Conservation (phyloP, 768 basidiomycete species). For the Suillus placidus region DNA sequence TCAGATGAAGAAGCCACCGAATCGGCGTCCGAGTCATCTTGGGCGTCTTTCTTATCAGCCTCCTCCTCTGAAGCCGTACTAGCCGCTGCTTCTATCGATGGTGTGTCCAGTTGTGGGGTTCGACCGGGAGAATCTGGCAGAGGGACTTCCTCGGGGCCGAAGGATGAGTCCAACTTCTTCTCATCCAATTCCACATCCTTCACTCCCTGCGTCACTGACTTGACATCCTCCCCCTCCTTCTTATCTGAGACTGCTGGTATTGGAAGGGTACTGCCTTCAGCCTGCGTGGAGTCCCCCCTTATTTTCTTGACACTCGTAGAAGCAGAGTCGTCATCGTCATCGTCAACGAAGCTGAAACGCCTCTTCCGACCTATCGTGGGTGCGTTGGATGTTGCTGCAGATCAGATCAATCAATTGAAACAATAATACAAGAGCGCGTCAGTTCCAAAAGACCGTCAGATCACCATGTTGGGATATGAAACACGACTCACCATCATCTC, state of each 20-base stretch:
- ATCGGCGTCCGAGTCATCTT: slow-evolving; percentile 16
- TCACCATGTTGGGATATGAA: slow-evolving; percentile 14
- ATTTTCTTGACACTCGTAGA: slow-evolving; percentile 38
- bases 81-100: slow-evolving; percentile 11
- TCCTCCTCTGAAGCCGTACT: slow-evolving; percentile 15
- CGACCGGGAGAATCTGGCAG: slow-evolving; percentile 41
- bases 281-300: slow-evolving; percentile 43
- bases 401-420: slow-evolving; percentile 13
- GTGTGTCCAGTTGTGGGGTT: slow-evolving; percentile 22
- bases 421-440: slow-evolving; percentile 17
- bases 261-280: slow-evolving; percentile 30
- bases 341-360: slow-evolving; percentile 52
- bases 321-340: slow-evolving; percentile 39
- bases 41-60: slow-evolving; percentile 16
- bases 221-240: slow-evolving; percentile 52
- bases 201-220: slow-evolving; percentile 73
- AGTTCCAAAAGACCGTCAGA: slow-evolving; percentile 13
- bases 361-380: slow-evolving; percentile 71
- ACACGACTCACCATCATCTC: slow-evolving; percentile 65
- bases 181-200: slow-evolving; percentile 67
- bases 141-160: slow-evolving; percentile 37
- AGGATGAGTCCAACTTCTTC: slow-evolving; percentile 15
- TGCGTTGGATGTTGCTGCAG: slow-evolving; percentile 71
- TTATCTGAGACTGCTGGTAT: slow-evolving; percentile 26
- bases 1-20: slow-evolving; percentile 29